Percentiles rank a stretch among this genome's conserved stretches.
Conservation (phyloP, 345 rosid genomes). For the Eucalyptus paniculata region DNA sequence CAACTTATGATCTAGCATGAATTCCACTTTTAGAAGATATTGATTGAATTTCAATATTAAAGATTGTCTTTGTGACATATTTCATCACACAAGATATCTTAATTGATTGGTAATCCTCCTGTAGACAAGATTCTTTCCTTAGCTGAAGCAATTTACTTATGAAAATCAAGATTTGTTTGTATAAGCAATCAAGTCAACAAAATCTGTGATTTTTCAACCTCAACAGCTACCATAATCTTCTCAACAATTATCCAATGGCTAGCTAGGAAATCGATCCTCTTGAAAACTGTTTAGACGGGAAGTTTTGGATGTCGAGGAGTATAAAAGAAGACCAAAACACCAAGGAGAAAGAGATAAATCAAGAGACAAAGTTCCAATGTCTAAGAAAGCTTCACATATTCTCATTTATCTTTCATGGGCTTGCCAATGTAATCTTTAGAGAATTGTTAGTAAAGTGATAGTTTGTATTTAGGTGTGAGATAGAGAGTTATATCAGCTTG, state of each 20-base stretch:
- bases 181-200: background rate
- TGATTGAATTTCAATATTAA: background rate
- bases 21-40: too few species aligned
- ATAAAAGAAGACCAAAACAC: background rate
- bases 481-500: too few species aligned
- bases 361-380: background rate
- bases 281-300: background rate
- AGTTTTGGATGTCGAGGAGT: background rate
- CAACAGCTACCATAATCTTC: background rate
- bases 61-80: background rate
- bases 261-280: background rate
- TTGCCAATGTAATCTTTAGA: background rate
- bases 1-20: too few species aligned
- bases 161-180: background rate
- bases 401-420: background rate
- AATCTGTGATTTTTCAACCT: background rate
- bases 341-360: background rate
- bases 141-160: background rate
- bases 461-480: background rate
- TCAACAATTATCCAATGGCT: background rate
- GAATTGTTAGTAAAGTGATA: background rate
- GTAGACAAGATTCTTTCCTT: too few species aligned
- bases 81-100: too few species aligned
- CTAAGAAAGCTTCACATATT: background rate
- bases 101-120: too few species aligned